Evolutionary conservation across 2,329 filamentous ascomycete species (phyloP).

Genomic region (Alternaria hordeiaustralica): DNA sequence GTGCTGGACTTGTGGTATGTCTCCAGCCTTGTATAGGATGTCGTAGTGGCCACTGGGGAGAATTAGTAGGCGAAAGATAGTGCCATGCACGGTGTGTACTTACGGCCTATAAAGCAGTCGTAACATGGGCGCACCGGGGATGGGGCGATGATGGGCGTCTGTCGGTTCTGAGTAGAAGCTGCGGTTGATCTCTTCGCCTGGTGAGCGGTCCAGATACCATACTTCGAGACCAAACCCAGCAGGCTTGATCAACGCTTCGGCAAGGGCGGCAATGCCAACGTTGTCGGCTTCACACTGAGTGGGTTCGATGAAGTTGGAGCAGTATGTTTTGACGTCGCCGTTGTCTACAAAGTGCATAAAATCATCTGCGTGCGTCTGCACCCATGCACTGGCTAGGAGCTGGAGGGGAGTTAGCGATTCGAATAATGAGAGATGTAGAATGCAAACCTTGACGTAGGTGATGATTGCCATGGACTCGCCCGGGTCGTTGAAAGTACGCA

Average conservation of each 20-base stretch:
- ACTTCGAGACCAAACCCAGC: constrained; percentile 83
- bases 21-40: constrained; percentile 78
- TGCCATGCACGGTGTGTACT: constrained; percentile 34
- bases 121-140: constrained; percentile 66
- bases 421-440: not conserved
- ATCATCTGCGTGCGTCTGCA: constrained; percentile 73
- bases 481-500: constrained; percentile 75
- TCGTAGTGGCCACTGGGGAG: constrained; percentile 83
- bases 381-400: constrained; percentile 82
- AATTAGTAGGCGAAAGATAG: constrained; percentile 13
- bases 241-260: constrained; percentile 79
- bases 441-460: constrained; percentile 74
- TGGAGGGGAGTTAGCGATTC: constrained; percentile 51
- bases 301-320: constrained; percentile 72
- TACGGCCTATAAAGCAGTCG: constrained; percentile 71
- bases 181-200: constrained; percentile 74
- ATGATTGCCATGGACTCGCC: constrained; percentile 76
- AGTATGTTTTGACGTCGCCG: constrained; percentile 70
- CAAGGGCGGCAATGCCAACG: constrained; percentile 78
- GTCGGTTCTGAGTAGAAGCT: constrained; percentile 67
- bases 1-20: constrained; percentile 48
- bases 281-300: constrained; percentile 87
- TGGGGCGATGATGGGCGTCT: constrained; percentile 52
- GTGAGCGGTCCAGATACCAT: constrained; percentile 86
- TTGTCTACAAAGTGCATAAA: constrained; percentile 73